Percentiles rank a stretch among this genome's conserved stretches.
These are phyloP conservation scores for Podila epigama DNA, from an alignment of 192 early-diverging fungal genomes.

Conservation along the genomic window DNA sequence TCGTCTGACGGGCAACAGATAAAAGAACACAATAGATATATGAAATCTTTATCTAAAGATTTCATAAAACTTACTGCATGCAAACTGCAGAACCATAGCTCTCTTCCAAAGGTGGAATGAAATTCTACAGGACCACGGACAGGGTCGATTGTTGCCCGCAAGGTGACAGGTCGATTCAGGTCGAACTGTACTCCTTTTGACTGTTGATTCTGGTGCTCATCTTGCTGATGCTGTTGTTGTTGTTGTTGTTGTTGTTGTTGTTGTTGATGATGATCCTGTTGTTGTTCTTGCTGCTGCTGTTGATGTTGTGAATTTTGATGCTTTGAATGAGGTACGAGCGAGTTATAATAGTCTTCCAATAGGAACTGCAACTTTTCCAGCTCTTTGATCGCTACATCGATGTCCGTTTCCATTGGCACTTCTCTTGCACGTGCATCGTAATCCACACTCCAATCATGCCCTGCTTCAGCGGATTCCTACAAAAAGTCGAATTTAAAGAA, in stretches of 20 bases:
- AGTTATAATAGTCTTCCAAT: conserved; percentile 8
- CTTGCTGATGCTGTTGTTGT: not conserved
- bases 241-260: too few relatives aligned
- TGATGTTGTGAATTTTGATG: not conserved
- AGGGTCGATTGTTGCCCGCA: conserved; percentile 56
- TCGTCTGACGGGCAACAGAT: not conserved
- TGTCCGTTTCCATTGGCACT: conserved; percentile 55
- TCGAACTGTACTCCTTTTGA: not conserved
- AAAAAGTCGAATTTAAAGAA: too few relatives aligned
- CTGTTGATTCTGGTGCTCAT: too few relatives aligned
- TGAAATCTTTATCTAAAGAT: not conserved
- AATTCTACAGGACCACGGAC: conserved; percentile 18
- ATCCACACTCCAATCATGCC: conserved; percentile 42
- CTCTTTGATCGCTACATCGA: conserved; percentile 38
- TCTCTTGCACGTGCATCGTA: conserved; percentile 42
- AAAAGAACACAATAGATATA: not conserved
- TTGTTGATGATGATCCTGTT: not conserved
- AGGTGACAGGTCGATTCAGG: conserved; percentile 20
- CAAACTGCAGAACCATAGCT: conserved; percentile 66
- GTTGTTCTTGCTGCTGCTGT: not conserved
- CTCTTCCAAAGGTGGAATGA: conserved; percentile 58
- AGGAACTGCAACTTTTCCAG: conserved; percentile 23
- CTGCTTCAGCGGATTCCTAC: not conserved
- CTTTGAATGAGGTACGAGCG: not conserved
- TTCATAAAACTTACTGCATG: conserved; percentile 57